These are phyloP conservation scores for Ophidiomyces ophidiicola DNA, from an alignment of 2,329 filamentous ascomycete genomes.

Conservation along the genomic window DNA sequence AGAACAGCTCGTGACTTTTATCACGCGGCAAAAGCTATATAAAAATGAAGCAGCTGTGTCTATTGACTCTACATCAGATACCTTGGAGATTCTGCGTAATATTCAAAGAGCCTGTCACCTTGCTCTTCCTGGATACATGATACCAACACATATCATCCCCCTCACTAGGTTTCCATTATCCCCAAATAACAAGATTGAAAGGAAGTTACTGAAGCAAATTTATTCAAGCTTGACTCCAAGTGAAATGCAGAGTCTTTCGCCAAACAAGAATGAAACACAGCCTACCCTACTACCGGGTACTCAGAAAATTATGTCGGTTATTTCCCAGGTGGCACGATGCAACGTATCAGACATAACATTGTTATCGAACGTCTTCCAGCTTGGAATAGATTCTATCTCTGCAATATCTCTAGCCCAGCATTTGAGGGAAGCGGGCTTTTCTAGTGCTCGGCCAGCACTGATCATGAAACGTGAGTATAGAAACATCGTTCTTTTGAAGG, in stretches of 20 bases:
- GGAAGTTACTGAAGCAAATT: conserved; percentile 53
- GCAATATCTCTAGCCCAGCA: conserved; percentile 56
- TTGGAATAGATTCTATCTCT: conserved; percentile 81
- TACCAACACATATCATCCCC: conserved; percentile 70
- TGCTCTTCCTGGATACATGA: conserved; percentile 72
- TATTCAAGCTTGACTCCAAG: conserved; percentile 51
- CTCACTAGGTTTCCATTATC: conserved; percentile 65
- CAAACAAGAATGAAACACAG: conserved; percentile 19
- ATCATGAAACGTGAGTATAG: conserved; percentile 48
- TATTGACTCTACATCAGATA: conserved; percentile 30
- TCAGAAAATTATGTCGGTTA: conserved; percentile 39
- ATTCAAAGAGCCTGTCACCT: conserved; percentile 54
- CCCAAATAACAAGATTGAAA: conserved; percentile 79
- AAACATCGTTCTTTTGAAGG: conserved; percentile 22
- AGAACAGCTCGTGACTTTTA: conserved; percentile 70
- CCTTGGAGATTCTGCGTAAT: background rate
- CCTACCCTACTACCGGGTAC: conserved; percentile 30
- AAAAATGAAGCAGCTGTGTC: conserved; percentile 13
- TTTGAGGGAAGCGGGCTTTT: conserved; percentile 53
- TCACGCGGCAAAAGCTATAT: conserved; percentile 26
- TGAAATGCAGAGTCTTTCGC: conserved; percentile 48
- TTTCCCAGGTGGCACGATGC: conserved; percentile 44
- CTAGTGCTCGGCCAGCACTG: conserved; percentile 48
- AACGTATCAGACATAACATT: conserved; percentile 36
- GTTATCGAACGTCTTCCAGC: conserved; percentile 63